A percentile compares a stretch with the other conserved stretches of the same genome.
phyloP scores from a whole-genome alignment of 805 yeast genomes.

The Yamadazyma paraphyllophila region DNA sequence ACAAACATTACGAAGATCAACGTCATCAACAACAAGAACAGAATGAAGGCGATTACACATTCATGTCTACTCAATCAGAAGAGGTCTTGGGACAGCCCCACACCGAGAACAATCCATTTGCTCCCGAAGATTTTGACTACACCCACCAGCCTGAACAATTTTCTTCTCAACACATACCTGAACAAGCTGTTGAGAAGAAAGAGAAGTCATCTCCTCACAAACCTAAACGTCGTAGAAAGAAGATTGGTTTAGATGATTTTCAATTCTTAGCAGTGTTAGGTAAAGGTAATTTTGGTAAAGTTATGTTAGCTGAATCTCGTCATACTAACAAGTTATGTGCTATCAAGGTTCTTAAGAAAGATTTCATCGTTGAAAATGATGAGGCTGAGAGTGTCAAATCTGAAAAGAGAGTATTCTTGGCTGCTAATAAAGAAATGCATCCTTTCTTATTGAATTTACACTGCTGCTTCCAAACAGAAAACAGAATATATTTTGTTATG shows the following conservation, averaged over 20 bases:
- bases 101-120: conserved; percentile 12
- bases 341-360: conserved; percentile 93
- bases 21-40: background rate
- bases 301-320: conserved; percentile 93
- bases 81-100: conserved; percentile 14
- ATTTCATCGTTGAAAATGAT: conserved; percentile 90
- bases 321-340: conserved; percentile 83
- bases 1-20: background rate
- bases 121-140: conserved; percentile 25
- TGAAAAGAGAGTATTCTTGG: conserved; percentile 85
- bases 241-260: conserved; percentile 92
- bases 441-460: conserved; percentile 89
- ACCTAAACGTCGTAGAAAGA: conserved; percentile 50
- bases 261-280: conserved; percentile 92
- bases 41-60: conserved; percentile 19
- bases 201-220: conserved; percentile 20
- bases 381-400: conserved; percentile 94
- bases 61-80: conserved; percentile 20
- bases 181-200: conserved; percentile 4
- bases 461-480: conserved; percentile 97
- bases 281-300: conserved; percentile 98
- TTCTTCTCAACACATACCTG: conserved; percentile 1
- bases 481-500: conserved; percentile 96
- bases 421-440: conserved; percentile 83
- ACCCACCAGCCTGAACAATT: conserved; percentile 21